Base-by-base conservation (phyloP, 2,329 filamentous ascomycete genomes). In the Aspergillus sp. region DNA sequence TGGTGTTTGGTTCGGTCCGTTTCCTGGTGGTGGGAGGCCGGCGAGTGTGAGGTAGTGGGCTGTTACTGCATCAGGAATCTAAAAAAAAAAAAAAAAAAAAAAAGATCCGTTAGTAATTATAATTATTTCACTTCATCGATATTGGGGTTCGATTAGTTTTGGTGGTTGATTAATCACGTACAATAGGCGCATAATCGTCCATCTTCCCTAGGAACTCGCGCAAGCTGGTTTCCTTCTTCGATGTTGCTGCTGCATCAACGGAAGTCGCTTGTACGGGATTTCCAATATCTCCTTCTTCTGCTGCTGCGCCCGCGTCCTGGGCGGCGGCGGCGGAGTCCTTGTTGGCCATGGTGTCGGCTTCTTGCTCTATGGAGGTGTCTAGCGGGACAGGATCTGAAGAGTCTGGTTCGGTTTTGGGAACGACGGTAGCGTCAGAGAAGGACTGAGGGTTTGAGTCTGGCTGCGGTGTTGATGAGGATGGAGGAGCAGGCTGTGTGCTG, bases 31-130 rank as follows among this genome's bases (percentile, higher is more conserved):
- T 35, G 95, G 93, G 4, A 99, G 90, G 53, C 95, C 95, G 64
- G 93, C 92, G 67, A 96, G 90, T 39, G 93, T 96, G 79, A 99
- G 90, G 79, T 99, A 99, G 82, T 98, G 97, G 74, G 96, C 89
- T 62, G 93, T 98, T 21, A 99, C 95, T 19, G 95, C 95, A 72
- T 99, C 95, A 46, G 95, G 95, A 67, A 99, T 98, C 91, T 96
- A 67, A 37, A 25, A 12, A 12, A 11, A 17, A 17, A 37, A 25
- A 12, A 12, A 11, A 17, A 17, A 44, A 17, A 23, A 19, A 25
- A 33, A 12, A 45, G 11, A 33, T 37, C 7, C 1, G 35, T 31
- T 31, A 31, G 27, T 31, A 31, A 31, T 12, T 31, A 25, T 31
- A 31, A 31, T 31, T 31, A 25, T 31, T 11, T 31, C 27, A 31